Evolutionary conservation across 2,329 filamentous ascomycete genomes (phyloP).

Genomic region (Rhynchosporium graminicola): DNA sequence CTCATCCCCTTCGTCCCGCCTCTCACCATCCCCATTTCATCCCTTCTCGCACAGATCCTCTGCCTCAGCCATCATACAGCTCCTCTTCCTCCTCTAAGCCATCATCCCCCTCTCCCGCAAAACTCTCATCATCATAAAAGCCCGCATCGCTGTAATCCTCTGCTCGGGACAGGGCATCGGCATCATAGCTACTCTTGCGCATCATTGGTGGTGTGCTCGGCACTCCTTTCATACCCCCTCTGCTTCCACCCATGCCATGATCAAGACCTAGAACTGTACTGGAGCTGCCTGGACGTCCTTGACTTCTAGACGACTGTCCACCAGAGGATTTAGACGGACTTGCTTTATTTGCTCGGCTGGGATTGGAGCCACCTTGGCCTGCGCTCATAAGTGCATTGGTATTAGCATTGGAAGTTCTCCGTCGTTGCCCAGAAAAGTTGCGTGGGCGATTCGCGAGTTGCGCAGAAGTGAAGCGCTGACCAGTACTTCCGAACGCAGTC

Average conservation of each 20-base stretch:
- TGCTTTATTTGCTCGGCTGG: conserved; percentile 24
- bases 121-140: conserved; percentile 41
- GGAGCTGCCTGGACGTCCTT: background rate
- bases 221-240: conserved; percentile 39
- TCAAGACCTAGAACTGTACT: too few relatives aligned
- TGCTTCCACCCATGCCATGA: background rate
- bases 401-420: background rate
- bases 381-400: conserved; percentile 3
- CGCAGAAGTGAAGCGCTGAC: conserved; percentile 57
- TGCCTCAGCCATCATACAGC: background rate
- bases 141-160: conserved; percentile 48
- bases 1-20: background rate
- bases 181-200: conserved; percentile 58
- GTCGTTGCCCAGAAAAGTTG: conserved; percentile 41
- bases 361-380: background rate
- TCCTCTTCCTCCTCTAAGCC: background rate
- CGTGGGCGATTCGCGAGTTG: conserved; percentile 44
- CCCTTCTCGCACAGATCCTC: background rate
- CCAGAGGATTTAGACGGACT: conserved; percentile 41
- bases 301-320: background rate
- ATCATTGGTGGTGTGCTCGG: conserved; percentile 62
- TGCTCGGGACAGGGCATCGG: conserved; percentile 53
- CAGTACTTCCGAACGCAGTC: conserved; percentile 62
- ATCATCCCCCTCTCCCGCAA: conserved; percentile 13
- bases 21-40: too few relatives aligned